Base-by-base conservation (phyloP, 2,329 filamentous ascomycete genomes). In the Drechslerella dactyloides region DNA sequence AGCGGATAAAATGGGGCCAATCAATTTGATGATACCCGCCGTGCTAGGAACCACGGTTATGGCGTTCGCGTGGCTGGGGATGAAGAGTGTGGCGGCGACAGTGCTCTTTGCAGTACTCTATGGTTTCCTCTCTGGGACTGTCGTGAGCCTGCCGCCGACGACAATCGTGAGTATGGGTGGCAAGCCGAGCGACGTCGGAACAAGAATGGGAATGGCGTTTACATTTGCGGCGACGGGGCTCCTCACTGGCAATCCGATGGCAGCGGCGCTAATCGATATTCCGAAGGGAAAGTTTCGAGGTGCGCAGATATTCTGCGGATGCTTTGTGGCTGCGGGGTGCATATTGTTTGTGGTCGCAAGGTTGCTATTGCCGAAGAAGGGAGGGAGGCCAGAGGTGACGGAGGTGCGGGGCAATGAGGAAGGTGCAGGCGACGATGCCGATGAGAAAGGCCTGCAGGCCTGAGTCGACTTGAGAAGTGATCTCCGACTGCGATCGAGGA, bases 71-170 rank as follows among this genome's bases (percentile, higher is more conserved):
- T 83, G 81, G 81, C 79, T 81, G 7, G 78, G 79, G n/a, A 79
- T 82, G 0, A 75, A 74, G 15, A 78, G 78, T 0, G 75, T 76
- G 0, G 77, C 78, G 0, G 80, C 80, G 1, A 79, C 81, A 62
- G 79, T 83, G 37, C 78, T 77, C 0, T 82, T 84, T 63, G 79
- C 80, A 24, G 76, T 81, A 1, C 69, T 83, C 54, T 84, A 82
- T 66, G 83, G 83, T 2, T 82, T 84, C 73, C 81, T 82, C 59
- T 81, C 81, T 1, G 82, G 82, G 4, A 80, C 78, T 1, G 77
- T 83, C 10, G 80, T 84, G 52, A 79, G 80, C 2, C 76, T 84
- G 23, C 79, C 81, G 0, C 79, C 81, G 1, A 79, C 81, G 0
- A 80, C 81, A 0, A 75, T 84, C 11, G 79, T 80, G 1, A 79